These are phyloP conservation scores for Mycosarcoma maydis DNA, from an alignment of 1,284 basidiomycete species.

Conservation along the genomic window DNA sequence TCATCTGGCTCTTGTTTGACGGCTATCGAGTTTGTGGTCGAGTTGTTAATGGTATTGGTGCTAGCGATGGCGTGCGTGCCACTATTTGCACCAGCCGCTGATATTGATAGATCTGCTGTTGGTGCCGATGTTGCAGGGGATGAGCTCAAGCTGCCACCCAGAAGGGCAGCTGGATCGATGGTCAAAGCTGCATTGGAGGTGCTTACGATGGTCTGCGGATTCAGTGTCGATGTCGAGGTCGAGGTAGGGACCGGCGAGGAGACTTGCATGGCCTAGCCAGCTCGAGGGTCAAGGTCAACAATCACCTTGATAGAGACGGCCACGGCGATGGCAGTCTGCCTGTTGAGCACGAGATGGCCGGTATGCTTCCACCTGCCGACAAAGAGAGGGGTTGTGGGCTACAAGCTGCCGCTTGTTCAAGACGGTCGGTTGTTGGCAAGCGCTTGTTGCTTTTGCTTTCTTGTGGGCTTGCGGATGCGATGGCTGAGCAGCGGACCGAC, in stretches of 20 bases:
- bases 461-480: neutral
- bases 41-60: slow-evolving; percentile 3
- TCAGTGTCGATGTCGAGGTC: slow-evolving; percentile 2
- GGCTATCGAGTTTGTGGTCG: slow-evolving; percentile 8
- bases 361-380: neutral
- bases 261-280: slow-evolving; percentile 39
- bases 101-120: neutral
- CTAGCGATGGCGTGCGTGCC: neutral
- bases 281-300: neutral
- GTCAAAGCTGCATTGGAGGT: slow-evolving; percentile 28
- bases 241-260: slow-evolving; percentile 15
- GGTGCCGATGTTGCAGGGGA: neutral
- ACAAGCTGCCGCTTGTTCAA: neutral
- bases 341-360: neutral
- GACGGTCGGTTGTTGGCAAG: neutral
- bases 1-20: slow-evolving; percentile 44
- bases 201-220: slow-evolving; percentile 2
- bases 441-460: neutral
- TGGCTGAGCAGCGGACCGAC: no score
- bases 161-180: slow-evolving; percentile 33
- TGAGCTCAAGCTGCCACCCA: neutral
- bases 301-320: neutral
- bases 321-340: neutral
- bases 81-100: neutral
- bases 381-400: no score